Evolutionary conservation across 192 early-diverging fungal genomes (phyloP).

Genomic region (Chytriomyces hyalinus): DNA sequence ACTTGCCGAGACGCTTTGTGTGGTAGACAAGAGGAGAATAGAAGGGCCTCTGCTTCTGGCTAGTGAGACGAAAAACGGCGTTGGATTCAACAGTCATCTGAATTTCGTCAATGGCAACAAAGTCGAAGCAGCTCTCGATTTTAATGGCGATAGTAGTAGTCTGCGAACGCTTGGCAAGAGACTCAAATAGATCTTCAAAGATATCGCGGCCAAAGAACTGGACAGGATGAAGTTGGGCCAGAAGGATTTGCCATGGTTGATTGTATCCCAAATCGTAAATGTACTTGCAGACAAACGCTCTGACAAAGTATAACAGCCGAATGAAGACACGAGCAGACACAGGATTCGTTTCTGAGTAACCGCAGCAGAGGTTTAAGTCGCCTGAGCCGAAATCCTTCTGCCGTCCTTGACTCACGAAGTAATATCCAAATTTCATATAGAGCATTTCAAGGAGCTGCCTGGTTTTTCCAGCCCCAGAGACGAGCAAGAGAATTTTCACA

Average conservation of each 20-base stretch:
- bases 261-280: constrained; percentile 35
- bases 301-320: constrained; percentile 38
- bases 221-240: constrained; percentile 40
- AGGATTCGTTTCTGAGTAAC: not conserved
- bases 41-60: constrained; percentile 21
- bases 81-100: constrained; percentile 24
- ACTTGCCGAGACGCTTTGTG: constrained; percentile 36
- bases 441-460: no score
- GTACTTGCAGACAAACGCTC: constrained; percentile 41
- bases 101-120: not conserved
- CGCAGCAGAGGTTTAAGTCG: not conserved
- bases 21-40: constrained; percentile 38
- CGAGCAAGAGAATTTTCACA: constrained; percentile 17
- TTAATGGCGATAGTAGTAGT: not conserved
- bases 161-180: constrained; percentile 1
- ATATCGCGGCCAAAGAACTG: constrained; percentile 41
- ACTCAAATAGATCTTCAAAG: constrained; percentile 33
- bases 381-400: not conserved
- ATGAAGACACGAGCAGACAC: not conserved
- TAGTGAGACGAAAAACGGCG: constrained; percentile 14
- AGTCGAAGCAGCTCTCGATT: not conserved
- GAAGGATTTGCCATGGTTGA: constrained; percentile 28
- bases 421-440: no score
- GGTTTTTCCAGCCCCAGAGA: no score
- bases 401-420: no score